Percentiles rank a stretch among this genome's conserved stretches.
Evolutionary conservation across 768 basidiomycete genomes (phyloP).

Genomic region (Pleurotus tuber-regium): DNA sequence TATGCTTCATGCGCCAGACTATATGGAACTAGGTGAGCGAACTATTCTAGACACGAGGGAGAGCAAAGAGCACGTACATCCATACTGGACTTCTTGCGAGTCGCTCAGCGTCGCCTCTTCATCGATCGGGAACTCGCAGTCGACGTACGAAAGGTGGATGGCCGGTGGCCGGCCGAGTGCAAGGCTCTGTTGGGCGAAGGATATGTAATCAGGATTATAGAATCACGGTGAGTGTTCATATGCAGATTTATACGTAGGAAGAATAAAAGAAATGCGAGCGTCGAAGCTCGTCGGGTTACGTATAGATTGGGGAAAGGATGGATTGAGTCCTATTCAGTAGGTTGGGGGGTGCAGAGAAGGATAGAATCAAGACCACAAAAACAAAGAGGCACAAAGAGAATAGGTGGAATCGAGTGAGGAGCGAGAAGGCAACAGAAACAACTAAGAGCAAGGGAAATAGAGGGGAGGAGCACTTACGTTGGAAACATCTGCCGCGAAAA

Average conservation of each 20-base stretch:
- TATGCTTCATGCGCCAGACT: constrained; percentile 62
- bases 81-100: constrained; percentile 41
- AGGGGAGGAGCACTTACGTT: constrained; percentile 25
- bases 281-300: neutral
- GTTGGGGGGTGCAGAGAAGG: neutral
- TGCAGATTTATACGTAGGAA: no score
- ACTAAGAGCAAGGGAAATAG: neutral
- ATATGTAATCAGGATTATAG: neutral
- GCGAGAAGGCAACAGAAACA: neutral
- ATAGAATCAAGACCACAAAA: neutral
- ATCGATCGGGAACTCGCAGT: constrained; percentile 50
- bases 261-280: neutral
- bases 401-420: neutral
- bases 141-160: constrained; percentile 34
- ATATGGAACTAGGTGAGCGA: neutral
- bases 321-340: no score
- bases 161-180: constrained; percentile 39
- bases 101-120: constrained; percentile 46
- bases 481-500: constrained; percentile 36
- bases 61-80: constrained; percentile 38
- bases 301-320: no score
- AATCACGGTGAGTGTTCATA: neutral
- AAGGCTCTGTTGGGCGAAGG: constrained; percentile 24
- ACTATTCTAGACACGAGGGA: neutral
- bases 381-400: neutral